phyloP scores from a whole-genome alignment of 176 grass and related monocot species.

The Neostapfia colusana region DNA sequence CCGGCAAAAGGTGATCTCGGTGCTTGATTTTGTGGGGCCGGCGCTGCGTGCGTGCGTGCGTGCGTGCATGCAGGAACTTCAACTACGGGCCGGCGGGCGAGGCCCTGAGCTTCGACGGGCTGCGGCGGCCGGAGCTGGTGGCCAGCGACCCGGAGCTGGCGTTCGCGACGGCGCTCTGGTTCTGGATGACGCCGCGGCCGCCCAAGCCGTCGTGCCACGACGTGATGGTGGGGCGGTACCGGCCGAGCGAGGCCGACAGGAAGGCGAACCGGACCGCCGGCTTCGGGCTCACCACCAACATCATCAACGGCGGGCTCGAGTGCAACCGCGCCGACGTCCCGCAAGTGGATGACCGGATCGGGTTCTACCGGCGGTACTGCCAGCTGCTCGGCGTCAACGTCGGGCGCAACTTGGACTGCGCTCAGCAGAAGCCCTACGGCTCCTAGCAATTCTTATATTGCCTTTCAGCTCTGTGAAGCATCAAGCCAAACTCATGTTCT shows the following conservation, averaged over 20 bases:
- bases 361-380: constrained; percentile 56
- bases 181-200: constrained; percentile 66
- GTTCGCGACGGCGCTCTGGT: constrained; percentile 76
- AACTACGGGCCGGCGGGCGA: constrained; percentile 74
- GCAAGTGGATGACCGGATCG: constrained; percentile 53
- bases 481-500: no score
- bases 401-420: constrained; percentile 65
- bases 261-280: constrained; percentile 53
- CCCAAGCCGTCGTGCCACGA: constrained; percentile 85
- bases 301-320: constrained; percentile 83
- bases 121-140: constrained; percentile 48
- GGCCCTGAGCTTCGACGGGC: constrained; percentile 65
- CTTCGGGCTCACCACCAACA: constrained; percentile 75
- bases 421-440: constrained; percentile 54
- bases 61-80: constrained; percentile 67
- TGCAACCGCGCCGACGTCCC: constrained; percentile 29
- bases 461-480: no score
- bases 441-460: not conserved
- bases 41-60: no score
- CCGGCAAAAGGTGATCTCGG: no score
- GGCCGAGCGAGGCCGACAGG: constrained; percentile 28
- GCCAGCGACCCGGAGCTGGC: constrained; percentile 40
- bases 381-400: constrained; percentile 40
- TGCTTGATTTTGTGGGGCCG: no score
- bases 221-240: constrained; percentile 66